Percentiles rank a stretch among this genome's conserved stretches.
phyloP scores from a whole-genome alignment of 2,329 filamentous ascomycete species.

The Ploettnerulaceae sp. region DNA sequence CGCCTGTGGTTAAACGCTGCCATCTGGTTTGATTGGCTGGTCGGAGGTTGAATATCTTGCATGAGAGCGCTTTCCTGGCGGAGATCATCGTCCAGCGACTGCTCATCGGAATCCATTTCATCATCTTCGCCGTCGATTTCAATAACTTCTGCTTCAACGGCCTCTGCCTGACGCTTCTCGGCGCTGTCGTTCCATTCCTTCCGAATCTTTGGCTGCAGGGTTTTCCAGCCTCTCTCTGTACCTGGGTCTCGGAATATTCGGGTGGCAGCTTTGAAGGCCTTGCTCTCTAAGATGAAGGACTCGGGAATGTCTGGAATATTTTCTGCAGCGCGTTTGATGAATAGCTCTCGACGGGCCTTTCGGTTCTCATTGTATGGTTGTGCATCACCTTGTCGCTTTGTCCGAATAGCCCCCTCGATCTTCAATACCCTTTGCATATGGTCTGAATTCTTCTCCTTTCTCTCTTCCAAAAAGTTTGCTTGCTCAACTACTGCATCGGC shows the following conservation, averaged over 20 bases:
- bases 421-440: slow-evolving; percentile 30
- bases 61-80: neutral
- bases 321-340: slow-evolving; percentile 24
- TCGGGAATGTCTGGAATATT: slow-evolving; percentile 28
- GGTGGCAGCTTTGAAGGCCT: slow-evolving; percentile 29
- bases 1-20: neutral
- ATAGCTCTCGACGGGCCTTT: slow-evolving; percentile 26
- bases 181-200: slow-evolving; percentile 20
- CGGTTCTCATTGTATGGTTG: slow-evolving; percentile 27
- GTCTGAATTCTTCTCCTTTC: slow-evolving; percentile 27
- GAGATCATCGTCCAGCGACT: neutral
- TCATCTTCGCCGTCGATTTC: neutral
- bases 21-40: neutral
- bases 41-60: slow-evolving; percentile 2
- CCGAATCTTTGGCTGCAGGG: slow-evolving; percentile 32
- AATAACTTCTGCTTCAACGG: neutral
- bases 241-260: slow-evolving; percentile 31
- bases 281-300: slow-evolving; percentile 25
- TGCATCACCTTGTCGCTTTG: slow-evolving; percentile 22
- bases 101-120: neutral
- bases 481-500: slow-evolving; percentile 24
- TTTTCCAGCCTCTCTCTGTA: slow-evolving; percentile 32
- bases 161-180: slow-evolving; percentile 2
- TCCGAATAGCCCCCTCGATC: slow-evolving; percentile 27
- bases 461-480: slow-evolving; percentile 23